These are phyloP conservation scores for Aspergillus nomiae DNA, from an alignment of 2,329 filamentous ascomycete genomes.

Conservation along the genomic window DNA sequence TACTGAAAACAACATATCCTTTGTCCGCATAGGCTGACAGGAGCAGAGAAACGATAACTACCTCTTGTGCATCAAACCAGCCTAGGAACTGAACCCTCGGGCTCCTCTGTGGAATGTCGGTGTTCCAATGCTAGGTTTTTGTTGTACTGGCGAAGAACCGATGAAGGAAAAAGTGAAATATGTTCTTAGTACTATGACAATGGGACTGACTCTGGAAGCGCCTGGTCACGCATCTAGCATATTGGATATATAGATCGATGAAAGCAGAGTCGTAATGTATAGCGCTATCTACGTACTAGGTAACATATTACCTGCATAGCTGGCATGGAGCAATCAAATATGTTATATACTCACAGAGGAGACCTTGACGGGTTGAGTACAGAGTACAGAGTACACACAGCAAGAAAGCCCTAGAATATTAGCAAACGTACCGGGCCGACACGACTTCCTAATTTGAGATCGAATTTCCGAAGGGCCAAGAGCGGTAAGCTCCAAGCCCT, in stretches of 20 bases:
- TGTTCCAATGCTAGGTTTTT: too few species aligned
- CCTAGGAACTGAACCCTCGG: neutral
- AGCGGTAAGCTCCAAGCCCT: neutral
- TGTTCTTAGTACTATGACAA: too few species aligned
- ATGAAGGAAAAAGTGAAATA: too few species aligned
- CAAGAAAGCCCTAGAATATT: neutral
- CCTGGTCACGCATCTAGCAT: neutral
- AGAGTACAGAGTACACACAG: neutral
- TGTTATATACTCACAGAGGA: neutral
- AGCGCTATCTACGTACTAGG: too few species aligned
- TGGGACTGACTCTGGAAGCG: neutral
- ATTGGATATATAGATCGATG: neutral
- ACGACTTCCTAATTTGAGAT: neutral
- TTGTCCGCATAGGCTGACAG: neutral
- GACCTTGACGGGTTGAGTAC: neutral
- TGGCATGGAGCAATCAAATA: too few species aligned
- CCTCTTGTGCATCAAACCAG: neutral
- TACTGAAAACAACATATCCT: too few species aligned
- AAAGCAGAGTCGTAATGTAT: too few species aligned
- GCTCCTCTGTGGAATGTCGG: neutral
- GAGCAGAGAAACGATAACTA: neutral
- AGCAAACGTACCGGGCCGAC: neutral
- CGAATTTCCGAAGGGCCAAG: neutral
- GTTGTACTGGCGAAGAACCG: too few species aligned
- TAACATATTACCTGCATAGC: too few species aligned